Evolutionary conservation across 371 early-diverging fungal species (phyloP), one percentile per base, ranked within the genome.

Genomic region (Apophysomyces ossiformis): DNA sequence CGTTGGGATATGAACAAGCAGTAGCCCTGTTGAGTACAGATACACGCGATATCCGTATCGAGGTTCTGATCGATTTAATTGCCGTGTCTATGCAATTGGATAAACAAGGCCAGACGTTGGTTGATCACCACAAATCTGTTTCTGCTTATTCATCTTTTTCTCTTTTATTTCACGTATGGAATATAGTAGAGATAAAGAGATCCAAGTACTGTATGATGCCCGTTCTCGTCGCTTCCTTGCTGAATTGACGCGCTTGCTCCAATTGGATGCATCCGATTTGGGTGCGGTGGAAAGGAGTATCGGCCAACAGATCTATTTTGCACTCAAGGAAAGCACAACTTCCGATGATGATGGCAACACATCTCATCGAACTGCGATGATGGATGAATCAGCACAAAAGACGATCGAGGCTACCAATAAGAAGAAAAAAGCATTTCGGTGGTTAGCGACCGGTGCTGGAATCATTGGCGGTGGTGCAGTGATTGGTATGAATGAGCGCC

Each of bases 401-500:
- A 77, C 85, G 5, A 78, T 89, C 46, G 72, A 79, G 9, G 79
- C 81, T 12, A 67, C 77, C n/a, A 84, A 82, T 46, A 79, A 75
- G 59, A 78, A 80, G 47, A 86, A 84, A 50, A 78, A 78, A 56
- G 75, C 77, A 5, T 76, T 83, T 66, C 71, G 76, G 46, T 89
- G 88, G 84, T 43, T 86, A 1, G 87, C 87, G 1, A 88, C 88
- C 2, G 88, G 88, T 7, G 83, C 85, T 21, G 87, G 84, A 47
- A 78, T 82, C 1, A 47, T 87, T 16, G 89, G 85, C 16, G 90
- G 90, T 39, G 90, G 87, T 7, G 86, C 89, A 2, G 76, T 88
- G 1, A 87, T 90, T 64, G 90, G 88, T 63, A 76, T 67, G 35
- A n/a, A 37, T 8, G 16, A 41, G 32, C 32, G 32, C 32, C 3